Evolutionary conservation across 805 yeast genomes (phyloP), one percentile per base, ranked within the genome.

Genomic region (Suhomyces vadensis): DNA sequence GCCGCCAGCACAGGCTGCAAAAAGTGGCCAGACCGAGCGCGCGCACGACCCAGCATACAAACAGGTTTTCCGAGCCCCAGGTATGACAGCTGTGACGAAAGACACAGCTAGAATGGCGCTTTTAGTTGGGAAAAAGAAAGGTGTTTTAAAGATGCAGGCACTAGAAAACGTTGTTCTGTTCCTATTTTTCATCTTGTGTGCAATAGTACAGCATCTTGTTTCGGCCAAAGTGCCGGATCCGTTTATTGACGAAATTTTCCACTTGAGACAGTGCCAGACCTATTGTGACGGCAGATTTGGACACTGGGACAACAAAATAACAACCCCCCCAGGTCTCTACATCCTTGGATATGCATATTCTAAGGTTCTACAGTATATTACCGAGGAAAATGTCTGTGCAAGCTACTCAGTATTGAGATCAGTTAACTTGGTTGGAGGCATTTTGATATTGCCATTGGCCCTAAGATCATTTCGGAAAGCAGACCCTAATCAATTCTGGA

Each of bases 291-390:
- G 84, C 9, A 69, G 80, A 41, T 89, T 82, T 66, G 42, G 50
- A n/a, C 55, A 67, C 1, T 90, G 96, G 96, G 89, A 94, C 61
- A 75, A 82, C 9, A 91, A 92, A 58, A 89, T 94, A 59, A 92
- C 99, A 1, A 94, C 99, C 0, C 99, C 99, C 1, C 98, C 98
- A 1, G 99, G 98, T 0, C 68, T 92, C 13, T 92, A 94, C 59
- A 44, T 63, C 5, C 50, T 79, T 7, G 80, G 79, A 4, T 63
- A 64, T 24, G 49, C 52, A 2, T 77, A 73, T 48, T 37, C 68
- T 6, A 64, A 64, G 26, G 39, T 73, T 2, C 49, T 81, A 47
- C 61, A 63, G 3, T 48, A 77, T 16, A 52, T 67, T 0, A 66
- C 72, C 7, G 9, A 31, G 37, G 13, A 39, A 8, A 16, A 46